These are phyloP conservation scores for Diaporthe sp. DNA, from an alignment of 2,329 filamentous ascomycete genomes.

Conservation along the genomic window DNA sequence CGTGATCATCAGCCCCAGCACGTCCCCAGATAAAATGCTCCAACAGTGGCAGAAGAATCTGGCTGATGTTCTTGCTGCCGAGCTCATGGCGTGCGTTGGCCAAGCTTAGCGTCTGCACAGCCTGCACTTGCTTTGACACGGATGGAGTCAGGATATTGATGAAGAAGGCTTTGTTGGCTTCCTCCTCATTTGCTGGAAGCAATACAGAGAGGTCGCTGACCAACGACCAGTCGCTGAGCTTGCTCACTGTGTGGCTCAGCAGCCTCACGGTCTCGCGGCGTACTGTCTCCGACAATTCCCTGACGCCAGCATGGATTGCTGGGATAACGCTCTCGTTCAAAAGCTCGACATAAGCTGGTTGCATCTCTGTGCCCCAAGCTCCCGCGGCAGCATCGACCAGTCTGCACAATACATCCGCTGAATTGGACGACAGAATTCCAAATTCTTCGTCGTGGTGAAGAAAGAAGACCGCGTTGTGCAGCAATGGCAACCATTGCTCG, in stretches of 20 bases:
- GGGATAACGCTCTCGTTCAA: conserved; percentile 78
- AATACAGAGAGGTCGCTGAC: conserved; percentile 82
- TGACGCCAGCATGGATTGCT: conserved; percentile 80
- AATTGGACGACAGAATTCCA: conserved; percentile 83
- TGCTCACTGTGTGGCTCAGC: conserved; percentile 81
- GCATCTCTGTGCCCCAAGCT: conserved; percentile 55
- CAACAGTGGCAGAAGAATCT: conserved; percentile 90
- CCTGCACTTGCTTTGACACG: conserved; percentile 85
- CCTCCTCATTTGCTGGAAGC: conserved; percentile 73
- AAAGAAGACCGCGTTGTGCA: conserved; percentile 92
- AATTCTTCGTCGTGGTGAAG: conserved; percentile 90
- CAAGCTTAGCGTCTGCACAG: conserved; percentile 80
- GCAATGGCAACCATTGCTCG: conserved; percentile 86
- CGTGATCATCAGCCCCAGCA: conserved; percentile 82
- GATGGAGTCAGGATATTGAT: conserved; percentile 93
- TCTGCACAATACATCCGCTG: conserved; percentile 82
- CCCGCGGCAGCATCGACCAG: conserved; percentile 77
- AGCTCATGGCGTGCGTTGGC: conserved; percentile 76
- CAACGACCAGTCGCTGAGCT: conserved; percentile 77
- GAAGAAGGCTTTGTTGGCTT: conserved; percentile 83
- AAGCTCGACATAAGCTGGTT: conserved; percentile 67
- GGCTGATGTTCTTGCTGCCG: conserved; percentile 82
- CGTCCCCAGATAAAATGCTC: conserved; percentile 95
- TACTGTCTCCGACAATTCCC: conserved; percentile 85
- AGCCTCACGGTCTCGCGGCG: conserved; percentile 85